Base-by-base conservation (phyloP, 257 asterid species). In the Eucommia ulmoides region DNA sequence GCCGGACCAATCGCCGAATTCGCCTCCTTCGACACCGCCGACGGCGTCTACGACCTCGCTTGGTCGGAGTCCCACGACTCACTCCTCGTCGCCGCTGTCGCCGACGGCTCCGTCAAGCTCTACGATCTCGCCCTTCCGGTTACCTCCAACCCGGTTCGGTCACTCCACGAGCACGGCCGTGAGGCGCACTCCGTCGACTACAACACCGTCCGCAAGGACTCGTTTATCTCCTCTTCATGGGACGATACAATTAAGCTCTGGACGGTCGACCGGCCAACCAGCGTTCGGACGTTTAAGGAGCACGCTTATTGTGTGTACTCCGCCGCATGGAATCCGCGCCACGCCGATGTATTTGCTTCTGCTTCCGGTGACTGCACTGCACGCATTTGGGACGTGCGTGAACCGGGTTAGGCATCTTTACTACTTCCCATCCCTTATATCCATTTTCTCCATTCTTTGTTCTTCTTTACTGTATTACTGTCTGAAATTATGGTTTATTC, bases 31-130 rank as follows among this genome's bases (percentile, higher is more conserved):
- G 98, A 89, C 58, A 89, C 98, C 7, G 85, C 98, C 51, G 96
- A 89, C 65, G 94, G 96, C 16, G 91, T 85, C 23, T 89, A 85
- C 73, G 96, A 89, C 58, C 66, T 88, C 15, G 85, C 94, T 73
- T 89, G 96, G 94, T 82, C 98, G 23, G 98, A 89, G 56, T 83
- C 98, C 16, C 98, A 89, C 78, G 96, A 89, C 33, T 85, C 94
- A 21, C 72, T 85, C 8, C 66, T 89, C 61, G 69, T 85, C 21
- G 93, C 98, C 12, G 98, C 94, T 25, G 61, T 79, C 18, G 94
- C 91, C 47, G 98, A 89, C 65, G 98, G 93, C 50, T 85, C 94
- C 14, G 65, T 89, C 29, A 85, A 89, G 80, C 74, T 89, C 65
- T 85, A 89, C 77, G 93, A 89, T 72, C 49, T 81, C 24, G 64